Evolutionary conservation across 2,329 filamentous ascomycete genomes (phyloP), one percentile per base, ranked within the genome.

Genomic region (Pseudocercospora eumusae): DNA sequence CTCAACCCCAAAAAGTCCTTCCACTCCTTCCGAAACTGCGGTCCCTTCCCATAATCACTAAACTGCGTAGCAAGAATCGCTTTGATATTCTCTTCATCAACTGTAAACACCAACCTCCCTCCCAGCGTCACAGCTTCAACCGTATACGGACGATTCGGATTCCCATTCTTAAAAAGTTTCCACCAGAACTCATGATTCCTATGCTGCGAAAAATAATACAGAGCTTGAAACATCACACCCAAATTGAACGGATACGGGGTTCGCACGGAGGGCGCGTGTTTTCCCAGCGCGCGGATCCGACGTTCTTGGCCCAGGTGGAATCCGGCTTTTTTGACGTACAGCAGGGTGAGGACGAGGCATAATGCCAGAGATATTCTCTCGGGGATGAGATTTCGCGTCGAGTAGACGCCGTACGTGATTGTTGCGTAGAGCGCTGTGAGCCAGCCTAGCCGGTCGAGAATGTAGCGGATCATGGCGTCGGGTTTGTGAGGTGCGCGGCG

Each of bases 61-160:
- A 97, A 97, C 72, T 96, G 91, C 1, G 88, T 89, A 0, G 92
- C 90, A n/a, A 97, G 81, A 21, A 97, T 83, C 5, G 93, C 91
- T 75, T 96, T 96, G 79, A 96, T 89, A 73, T 96, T 96, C 71
- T 96, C 91, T 0, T 90, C 89, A 68, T 96, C 92, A 4, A 85
- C 84, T 0, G 93, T 96, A 71, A 95, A 83, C 62, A 96, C 75
- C 21, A 88, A 75, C n/a, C 90, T 85, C 53, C 78, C 74, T 53
- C 83, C 82, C 1, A 85, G 70, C 6, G 86, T 69, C 1, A 80
- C 80, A 10, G 78, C 74, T 76, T 93, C 90, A 42, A 82, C 77
- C 0, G 90, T 93, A 68, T 81, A 86, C 31, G 76, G 71, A 4
- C 74, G 73, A 1, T 73, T 71, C 49, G 64, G 59, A n/a, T 75